Base-by-base conservation (phyloP, 2,329 filamentous ascomycete species). In the Diaporthe ilicicola region DNA sequence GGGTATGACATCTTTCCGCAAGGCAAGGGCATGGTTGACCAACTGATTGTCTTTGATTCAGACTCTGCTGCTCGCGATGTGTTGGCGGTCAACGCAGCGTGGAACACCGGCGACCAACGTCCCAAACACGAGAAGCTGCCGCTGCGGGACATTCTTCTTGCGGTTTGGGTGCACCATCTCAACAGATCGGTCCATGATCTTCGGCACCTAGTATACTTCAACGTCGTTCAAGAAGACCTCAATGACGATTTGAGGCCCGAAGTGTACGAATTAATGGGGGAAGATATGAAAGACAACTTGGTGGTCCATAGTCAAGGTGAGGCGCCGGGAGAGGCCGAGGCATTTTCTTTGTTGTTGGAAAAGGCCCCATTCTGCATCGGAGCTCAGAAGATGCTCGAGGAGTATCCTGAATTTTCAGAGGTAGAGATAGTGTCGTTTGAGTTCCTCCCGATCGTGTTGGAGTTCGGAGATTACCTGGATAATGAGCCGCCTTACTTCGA, bases 241-340 rank as follows among this genome's bases (percentile, higher is more conserved):
- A 32, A 1, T 2, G 0, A 8, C 4, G 3, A 1, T 13, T 4
- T 50, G 1, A 7, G 27, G 7, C 59, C 42, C 10, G 2, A 1
- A 1, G n/a, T 50, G 4, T 64, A 64, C 4, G 1, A 2, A 2
- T 1, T 50, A 2, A 12, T 50, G 42, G n/a, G n/a, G 2, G 5
- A 37, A 22, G 17, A 62, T 4, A 1, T 2, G 1, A 24, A 2
- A 9, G n/a, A 34, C 3, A 7, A 6, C 0, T 5, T 64, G 1
- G 1, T 37, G 2, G 12, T 64, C 12, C 59, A 17, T 5, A 13
- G n/a, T 6, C 13, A 37, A 1, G 1, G 7, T 27, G n/a, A 3
- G 2, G 12, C 29, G 1, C 3, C 59, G 2, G 1, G 24, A 7
- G 44, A 64, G 7, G 3, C 4, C 10, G 29, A 64, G 19, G 44